Evolutionary conservation across 768 basidiomycete species (phyloP).

Genomic region (Rhizopogon vesiculosus): DNA sequence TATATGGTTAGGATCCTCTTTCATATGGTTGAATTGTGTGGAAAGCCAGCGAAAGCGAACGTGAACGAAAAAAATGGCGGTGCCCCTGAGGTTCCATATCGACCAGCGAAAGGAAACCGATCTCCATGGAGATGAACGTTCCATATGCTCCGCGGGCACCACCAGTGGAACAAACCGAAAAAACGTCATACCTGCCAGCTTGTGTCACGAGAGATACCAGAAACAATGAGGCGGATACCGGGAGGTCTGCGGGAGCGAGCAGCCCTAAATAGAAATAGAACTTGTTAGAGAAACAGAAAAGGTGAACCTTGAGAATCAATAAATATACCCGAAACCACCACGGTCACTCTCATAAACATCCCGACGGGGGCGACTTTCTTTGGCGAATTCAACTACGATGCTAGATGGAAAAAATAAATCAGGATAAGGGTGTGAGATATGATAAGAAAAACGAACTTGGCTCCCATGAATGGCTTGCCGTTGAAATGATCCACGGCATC

Average conservation of each 20-base stretch:
- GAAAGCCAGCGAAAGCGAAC: conserved; percentile 1
- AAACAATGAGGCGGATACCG: conserved; percentile 79
- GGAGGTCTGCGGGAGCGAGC: conserved; percentile 72
- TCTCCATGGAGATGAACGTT: neutral
- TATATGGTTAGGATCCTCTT: conserved; percentile 13
- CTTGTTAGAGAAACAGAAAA: conserved; percentile 7
- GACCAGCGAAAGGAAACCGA: neutral
- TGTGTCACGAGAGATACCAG: conserved; percentile 88
- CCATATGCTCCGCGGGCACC: neutral
- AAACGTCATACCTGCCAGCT: conserved; percentile 93
- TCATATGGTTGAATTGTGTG: conserved; percentile 8
- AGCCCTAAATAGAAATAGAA: conserved; percentile 29
- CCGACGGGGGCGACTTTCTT: conserved; percentile 83
- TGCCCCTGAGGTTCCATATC: neutral
- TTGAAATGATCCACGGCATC: conserved; percentile 87
- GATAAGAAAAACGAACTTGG: conserved; percentile 47
- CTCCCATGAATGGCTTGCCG: conserved; percentile 86
- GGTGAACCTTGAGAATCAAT: neutral
- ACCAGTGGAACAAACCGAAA: conserved; percentile 18
- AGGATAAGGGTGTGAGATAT: neutral
- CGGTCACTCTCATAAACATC: conserved; percentile 62
- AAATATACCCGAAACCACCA: conserved; percentile 46
- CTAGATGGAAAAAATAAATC: conserved; percentile 32
- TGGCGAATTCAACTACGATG: conserved; percentile 94
- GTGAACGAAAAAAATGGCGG: conserved; percentile 1